Percentiles rank a stretch among this genome's conserved stretches.
Evolutionary conservation across 2,329 filamentous ascomycete genomes (phyloP).

Genomic region (Penicillium sp.): DNA sequence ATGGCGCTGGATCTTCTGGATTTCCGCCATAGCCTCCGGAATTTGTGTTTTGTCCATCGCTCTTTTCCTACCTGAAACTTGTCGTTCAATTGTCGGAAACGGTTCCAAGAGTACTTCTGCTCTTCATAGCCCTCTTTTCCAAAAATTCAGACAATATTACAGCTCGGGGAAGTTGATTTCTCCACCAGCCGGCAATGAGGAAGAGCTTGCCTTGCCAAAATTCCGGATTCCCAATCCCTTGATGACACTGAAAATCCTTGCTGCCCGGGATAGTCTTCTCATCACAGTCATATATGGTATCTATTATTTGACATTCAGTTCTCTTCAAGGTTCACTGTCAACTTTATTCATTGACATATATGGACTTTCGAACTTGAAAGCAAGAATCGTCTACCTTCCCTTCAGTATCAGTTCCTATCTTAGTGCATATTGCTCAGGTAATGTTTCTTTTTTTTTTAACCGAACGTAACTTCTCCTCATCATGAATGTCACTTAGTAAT

Average conservation of each 20-base stretch:
- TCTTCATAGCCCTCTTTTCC: neutral
- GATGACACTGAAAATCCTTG: neutral
- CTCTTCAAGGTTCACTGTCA: neutral
- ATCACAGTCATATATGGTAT: conserved; percentile 2
- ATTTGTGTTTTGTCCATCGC: neutral
- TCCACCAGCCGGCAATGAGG: neutral
- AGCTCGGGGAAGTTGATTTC: neutral
- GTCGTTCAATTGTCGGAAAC: neutral
- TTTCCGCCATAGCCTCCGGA: neutral
- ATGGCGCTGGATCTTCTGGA: neutral
- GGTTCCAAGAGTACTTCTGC: neutral
- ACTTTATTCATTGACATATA: neutral
- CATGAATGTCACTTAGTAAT: too few relatives aligned
- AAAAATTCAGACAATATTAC: too few relatives aligned
- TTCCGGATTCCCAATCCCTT: neutral
- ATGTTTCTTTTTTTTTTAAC: neutral
- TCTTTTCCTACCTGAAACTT: neutral
- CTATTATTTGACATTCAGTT: conserved; percentile 3
- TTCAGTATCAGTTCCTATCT: neutral
- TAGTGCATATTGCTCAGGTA: neutral
- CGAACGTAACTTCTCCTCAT: neutral
- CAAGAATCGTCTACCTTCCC: neutral
- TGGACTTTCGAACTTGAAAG: neutral
- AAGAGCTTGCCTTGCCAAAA: neutral
- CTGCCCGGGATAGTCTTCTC: neutral